Base-by-base conservation (phyloP, 2,329 filamentous ascomycete species). In the Fusarium marasasianum region DNA sequence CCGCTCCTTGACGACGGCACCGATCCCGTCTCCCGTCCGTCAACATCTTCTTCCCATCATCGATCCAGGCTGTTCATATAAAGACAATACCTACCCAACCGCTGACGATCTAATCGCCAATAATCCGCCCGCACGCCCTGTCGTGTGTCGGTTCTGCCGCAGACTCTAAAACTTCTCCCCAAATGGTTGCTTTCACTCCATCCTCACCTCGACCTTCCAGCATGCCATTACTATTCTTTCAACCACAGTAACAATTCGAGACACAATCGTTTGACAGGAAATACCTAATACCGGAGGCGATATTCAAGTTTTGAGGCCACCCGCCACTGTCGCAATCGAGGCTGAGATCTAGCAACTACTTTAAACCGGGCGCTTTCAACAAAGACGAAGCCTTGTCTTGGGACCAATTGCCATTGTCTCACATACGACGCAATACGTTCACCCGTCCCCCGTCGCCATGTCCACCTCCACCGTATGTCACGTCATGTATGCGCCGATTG, bases 401-500 rank as follows among this genome's bases (percentile, higher is more conserved):
- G 47, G 68, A 48, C 62, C 72, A 77, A 77, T 75, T 78, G 70
- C 75, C 73, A 76, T 73, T 76, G 51, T 43, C 41, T 18, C 41
- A 53, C 48, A 59, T 45, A 51, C 69, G 37, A 69, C 57, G 59
- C 63, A 53, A 67, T 66, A 70, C 58, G 35, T 47, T 43, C 38
- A 18, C 41, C 33, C 33, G 53, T 47, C 53, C 72, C 37, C 66
- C n/a, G 48, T 35, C 48, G 75, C 37, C 69, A 82, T 82, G 81
- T 79, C 81, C 72, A 72, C 79, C 45, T 79, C 81, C 72, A 72
- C 79, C 51, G 80, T 82, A 73, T 69, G 80, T 76, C 44, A 73
- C 71, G 80, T 76, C 45, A 33, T 26, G 33, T 12, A 50, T 50
- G 47, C 54, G 47, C 43, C 38, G 43, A 48, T 50, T 63, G 20